phyloP scores from a whole-genome alignment of 257 asterid genomes.

The Petunia axillaris region DNA sequence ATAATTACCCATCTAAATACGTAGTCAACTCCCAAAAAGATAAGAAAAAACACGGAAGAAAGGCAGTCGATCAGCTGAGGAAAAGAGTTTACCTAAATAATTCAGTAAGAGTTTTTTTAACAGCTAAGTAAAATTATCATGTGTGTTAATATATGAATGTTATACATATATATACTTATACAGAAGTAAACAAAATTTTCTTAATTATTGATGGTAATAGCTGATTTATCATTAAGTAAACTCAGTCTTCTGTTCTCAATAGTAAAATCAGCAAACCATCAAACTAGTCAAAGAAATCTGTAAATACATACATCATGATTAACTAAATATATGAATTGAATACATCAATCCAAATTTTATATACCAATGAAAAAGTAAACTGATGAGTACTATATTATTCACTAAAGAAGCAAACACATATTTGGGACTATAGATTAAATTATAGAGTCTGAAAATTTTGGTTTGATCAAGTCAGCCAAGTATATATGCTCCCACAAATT shows the following conservation, averaged over 20 bases:
- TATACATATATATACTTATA: neutral
- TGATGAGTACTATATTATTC: neutral
- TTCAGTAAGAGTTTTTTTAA: too few species aligned
- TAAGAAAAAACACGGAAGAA: neutral
- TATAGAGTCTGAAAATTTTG: neutral
- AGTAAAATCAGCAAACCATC: neutral
- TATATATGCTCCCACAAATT: neutral
- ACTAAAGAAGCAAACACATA: neutral
- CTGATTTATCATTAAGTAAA: neutral
- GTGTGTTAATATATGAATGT: neutral
- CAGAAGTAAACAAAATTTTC: neutral
- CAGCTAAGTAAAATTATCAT: too few species aligned
- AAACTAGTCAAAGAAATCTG: conserved; percentile 22
- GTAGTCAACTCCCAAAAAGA: neutral
- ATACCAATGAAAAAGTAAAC: neutral
- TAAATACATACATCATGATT: neutral
- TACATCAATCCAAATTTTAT: neutral
- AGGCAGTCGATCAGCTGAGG: too few species aligned
- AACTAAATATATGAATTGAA: neutral
- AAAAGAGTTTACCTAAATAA: too few species aligned
- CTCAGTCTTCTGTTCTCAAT: neutral
- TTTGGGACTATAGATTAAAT: conserved; percentile 6
- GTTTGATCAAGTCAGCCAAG: conserved; percentile 35
- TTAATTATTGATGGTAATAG: neutral
- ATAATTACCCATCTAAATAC: neutral